Evolutionary conservation across 1,284 basidiomycete genomes (phyloP).

Genomic region (Gymnopus androsaceus): DNA sequence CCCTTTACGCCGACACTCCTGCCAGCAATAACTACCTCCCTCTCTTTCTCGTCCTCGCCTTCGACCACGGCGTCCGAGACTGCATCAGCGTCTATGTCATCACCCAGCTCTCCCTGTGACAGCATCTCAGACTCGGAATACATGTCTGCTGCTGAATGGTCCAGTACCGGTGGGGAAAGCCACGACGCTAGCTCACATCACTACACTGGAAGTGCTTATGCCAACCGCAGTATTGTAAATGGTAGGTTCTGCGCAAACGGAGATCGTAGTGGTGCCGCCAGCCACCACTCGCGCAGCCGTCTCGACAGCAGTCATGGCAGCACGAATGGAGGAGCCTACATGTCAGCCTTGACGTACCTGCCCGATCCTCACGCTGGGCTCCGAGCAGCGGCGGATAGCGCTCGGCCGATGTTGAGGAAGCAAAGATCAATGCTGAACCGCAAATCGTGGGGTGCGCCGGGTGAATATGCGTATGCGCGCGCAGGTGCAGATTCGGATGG

Average conservation of each 20-base stretch:
- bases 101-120: constrained; percentile 1
- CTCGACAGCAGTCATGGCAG: not conserved
- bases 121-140: constrained; percentile 6
- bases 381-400: constrained; percentile 14
- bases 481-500: not conserved
- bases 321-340: not conserved
- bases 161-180: not conserved
- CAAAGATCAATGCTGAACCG: constrained; percentile 17
- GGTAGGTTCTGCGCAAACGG: not conserved
- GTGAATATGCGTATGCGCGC: not conserved
- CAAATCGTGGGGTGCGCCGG: constrained; percentile 16
- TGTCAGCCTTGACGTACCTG: not conserved
- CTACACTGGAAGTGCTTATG: not conserved
- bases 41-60: not conserved
- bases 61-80: not conserved
- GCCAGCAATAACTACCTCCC: not conserved
- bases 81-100: not conserved
- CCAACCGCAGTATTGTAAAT: not conserved
- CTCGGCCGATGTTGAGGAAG: constrained; percentile 15
- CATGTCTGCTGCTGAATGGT: constrained; percentile 7
- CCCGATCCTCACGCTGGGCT: constrained; percentile 14
- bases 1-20: not conserved
- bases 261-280: not conserved
- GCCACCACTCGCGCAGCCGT: no score
- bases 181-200: not conserved